Percentiles rank a stretch among this genome's conserved stretches.
These are phyloP conservation scores for Blastobotrys proliferans DNA, from an alignment of 1,139 yeast species.

Conservation along the genomic window DNA sequence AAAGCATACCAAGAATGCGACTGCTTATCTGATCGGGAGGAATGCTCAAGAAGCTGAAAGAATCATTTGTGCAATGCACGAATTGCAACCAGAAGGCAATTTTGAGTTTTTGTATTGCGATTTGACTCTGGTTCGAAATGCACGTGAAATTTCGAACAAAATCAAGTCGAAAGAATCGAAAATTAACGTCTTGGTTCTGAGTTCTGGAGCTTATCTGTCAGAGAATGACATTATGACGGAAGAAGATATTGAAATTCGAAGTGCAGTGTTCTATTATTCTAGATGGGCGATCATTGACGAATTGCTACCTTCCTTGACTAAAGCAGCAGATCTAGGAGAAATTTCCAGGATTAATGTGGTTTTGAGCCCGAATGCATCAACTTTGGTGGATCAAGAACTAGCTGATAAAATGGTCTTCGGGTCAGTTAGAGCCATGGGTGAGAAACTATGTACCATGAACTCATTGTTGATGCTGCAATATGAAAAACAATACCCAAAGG, in stretches of 20 bases:
- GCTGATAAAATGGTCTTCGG: no score
- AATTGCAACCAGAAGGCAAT: conserved; percentile 15
- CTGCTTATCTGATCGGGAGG: conserved; percentile 32
- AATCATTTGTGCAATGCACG: conserved; percentile 21
- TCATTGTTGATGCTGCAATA: conserved; percentile 25
- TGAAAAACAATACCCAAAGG: conserved; percentile 27
- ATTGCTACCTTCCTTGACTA: conserved; percentile 25
- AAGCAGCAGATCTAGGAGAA: conserved; percentile 26
- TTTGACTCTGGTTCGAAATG: conserved; percentile 24
- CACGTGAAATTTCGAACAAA: conserved; percentile 20
- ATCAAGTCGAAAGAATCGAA: conserved; percentile 25
- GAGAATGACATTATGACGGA: conserved; percentile 25
- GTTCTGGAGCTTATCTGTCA: conserved; percentile 24
- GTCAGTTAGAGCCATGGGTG: no score
- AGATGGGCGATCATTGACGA: conserved; percentile 25
- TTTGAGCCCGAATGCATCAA: no score
- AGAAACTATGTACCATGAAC: no score
- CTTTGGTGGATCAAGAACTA: no score
- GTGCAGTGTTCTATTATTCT: conserved; percentile 29
- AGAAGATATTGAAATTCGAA: no score
- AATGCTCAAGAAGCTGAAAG: conserved; percentile 23
- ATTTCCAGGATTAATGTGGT: no score
- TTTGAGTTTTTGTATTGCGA: conserved; percentile 28
- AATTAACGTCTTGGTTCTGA: conserved; percentile 27
- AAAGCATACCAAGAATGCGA: conserved; percentile 25